Conservation (phyloP, 441 rosid genomes). For the Croton laevigatus region DNA sequence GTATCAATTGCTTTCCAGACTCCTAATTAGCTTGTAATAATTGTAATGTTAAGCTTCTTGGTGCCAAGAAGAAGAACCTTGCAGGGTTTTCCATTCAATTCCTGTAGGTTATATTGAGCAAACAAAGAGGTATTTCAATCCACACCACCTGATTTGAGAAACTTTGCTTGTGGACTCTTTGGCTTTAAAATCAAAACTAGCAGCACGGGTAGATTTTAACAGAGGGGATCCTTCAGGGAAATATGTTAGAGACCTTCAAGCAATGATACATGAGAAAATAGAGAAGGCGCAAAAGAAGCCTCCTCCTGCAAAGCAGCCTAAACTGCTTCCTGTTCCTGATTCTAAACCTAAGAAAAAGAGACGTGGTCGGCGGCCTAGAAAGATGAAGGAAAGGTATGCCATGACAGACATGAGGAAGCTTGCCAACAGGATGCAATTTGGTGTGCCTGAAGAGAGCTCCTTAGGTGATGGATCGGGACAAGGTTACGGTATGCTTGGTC, state of each 20-base stretch:
- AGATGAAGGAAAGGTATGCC: conserved; percentile 98
- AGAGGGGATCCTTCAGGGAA: conserved; percentile 80
- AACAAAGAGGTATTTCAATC: conserved; percentile 83
- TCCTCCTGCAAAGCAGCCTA: conserved; percentile 97
- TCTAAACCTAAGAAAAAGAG: conserved; percentile 96
- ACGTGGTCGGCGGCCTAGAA: conserved; percentile 88
- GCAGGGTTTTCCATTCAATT: conserved; percentile 86
- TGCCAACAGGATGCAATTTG: conserved; percentile 97
- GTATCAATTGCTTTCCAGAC: no score
- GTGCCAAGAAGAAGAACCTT: conserved; percentile 86
- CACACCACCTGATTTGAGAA: conserved; percentile 73
- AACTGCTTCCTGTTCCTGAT: conserved; percentile 96
- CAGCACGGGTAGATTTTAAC: conserved; percentile 80
- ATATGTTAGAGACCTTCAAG: conserved; percentile 63
- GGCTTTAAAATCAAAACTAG: conserved; percentile 85
- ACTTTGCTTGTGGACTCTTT: conserved; percentile 77
- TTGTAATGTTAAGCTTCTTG: conserved; percentile 89
- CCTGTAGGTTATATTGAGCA: conserved; percentile 91
- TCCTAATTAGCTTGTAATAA: no score
- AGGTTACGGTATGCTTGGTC: conserved; percentile 99
- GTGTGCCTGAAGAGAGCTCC: conserved; percentile 95
- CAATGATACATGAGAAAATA: conserved; percentile 76
- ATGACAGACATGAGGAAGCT: conserved; percentile 94
- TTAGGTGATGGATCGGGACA: conserved; percentile 98
- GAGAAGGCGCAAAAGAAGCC: conserved; percentile 99